phyloP scores from a whole-genome alignment of 2,329 filamentous ascomycete genomes.

The Paraphaeosphaeria sporulosa region DNA sequence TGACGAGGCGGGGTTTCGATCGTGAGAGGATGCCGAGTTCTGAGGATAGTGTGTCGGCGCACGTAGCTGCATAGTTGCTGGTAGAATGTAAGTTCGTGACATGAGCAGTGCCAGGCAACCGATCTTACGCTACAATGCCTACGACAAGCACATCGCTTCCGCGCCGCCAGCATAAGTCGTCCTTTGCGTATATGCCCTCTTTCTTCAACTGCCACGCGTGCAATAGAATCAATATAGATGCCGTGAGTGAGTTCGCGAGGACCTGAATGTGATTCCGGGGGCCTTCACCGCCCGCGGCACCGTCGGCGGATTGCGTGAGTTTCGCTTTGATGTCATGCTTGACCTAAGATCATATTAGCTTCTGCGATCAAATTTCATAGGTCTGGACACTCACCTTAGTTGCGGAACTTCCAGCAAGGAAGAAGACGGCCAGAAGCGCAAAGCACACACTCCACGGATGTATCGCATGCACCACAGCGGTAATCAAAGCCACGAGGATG shows the following conservation, averaged over 20 bases:
- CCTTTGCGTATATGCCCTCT: constrained; percentile 37
- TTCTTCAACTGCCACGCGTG: constrained; percentile 57
- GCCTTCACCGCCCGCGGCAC: constrained; percentile 78
- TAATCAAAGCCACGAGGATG: constrained; percentile 73
- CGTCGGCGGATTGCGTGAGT: constrained; percentile 79
- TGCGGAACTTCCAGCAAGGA: constrained; percentile 80
- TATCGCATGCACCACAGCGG: constrained; percentile 81
- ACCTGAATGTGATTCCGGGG: constrained; percentile 87
- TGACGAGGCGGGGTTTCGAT: constrained; percentile 82
- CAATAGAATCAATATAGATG: constrained; percentile 68
- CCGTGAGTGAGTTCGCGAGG: constrained; percentile 84
- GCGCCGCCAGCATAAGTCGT: constrained; percentile 50
- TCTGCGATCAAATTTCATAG: background rate
- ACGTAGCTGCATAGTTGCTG: constrained; percentile 88
- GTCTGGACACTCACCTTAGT: constrained; percentile 70
- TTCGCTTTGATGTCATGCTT: constrained; percentile 86
- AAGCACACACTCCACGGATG: constrained; percentile 97
- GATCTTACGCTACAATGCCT: constrained; percentile 56
- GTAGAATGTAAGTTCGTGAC: constrained; percentile 53
- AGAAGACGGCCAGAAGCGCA: constrained; percentile 81
- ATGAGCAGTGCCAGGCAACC: constrained; percentile 1
- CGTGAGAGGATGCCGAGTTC: constrained; percentile 91
- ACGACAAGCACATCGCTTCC: constrained; percentile 53
- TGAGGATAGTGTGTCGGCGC: constrained; percentile 92
- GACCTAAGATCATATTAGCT: constrained; percentile 60